A percentile compares a stretch with the other conserved stretches of the same genome.
phyloP scores from a whole-genome alignment of 2,329 filamentous ascomycete species.

The Penicillium sp. region DNA sequence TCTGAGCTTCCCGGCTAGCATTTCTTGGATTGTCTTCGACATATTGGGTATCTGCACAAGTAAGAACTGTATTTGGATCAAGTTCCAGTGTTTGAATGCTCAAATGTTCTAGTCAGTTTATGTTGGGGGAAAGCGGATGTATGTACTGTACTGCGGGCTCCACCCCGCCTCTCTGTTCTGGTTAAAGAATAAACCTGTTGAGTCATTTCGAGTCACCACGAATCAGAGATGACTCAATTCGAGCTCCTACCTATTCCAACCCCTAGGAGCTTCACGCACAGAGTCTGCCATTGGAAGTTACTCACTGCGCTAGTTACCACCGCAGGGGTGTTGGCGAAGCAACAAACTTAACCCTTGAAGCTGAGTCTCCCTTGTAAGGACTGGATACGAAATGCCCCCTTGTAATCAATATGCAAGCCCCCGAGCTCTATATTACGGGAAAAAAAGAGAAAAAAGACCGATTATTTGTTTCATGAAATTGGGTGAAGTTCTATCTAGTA shows the following conservation, averaged over 20 bases:
- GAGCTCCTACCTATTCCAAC: not conserved
- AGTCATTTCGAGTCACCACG: not conserved
- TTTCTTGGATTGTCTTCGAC: constrained; percentile 22
- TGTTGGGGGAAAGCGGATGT: not conserved
- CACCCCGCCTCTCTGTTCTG: not conserved
- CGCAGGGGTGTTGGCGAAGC: not conserved
- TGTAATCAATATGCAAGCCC: not conserved
- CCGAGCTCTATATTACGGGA: not conserved
- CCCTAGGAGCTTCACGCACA: not conserved
- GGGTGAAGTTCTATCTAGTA: not conserved
- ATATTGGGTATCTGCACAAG: constrained; percentile 2
- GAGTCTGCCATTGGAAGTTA: not conserved
- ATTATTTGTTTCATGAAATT: not conserved
- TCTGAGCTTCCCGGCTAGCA: constrained; percentile 6
- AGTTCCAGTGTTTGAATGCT: not conserved
- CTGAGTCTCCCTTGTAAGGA: not conserved
- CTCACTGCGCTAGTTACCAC: too few relatives aligned
- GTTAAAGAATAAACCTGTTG: not conserved
- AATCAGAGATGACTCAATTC: not conserved
- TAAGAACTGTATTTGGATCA: too few relatives aligned
- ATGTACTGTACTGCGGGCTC: not conserved
- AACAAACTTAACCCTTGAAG: not conserved
- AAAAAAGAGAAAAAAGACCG: not conserved
- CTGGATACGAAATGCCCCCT: not conserved
- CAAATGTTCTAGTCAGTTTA: not conserved